phyloP scores from a whole-genome alignment of 345 rosid genomes.

The Populus alba region DNA sequence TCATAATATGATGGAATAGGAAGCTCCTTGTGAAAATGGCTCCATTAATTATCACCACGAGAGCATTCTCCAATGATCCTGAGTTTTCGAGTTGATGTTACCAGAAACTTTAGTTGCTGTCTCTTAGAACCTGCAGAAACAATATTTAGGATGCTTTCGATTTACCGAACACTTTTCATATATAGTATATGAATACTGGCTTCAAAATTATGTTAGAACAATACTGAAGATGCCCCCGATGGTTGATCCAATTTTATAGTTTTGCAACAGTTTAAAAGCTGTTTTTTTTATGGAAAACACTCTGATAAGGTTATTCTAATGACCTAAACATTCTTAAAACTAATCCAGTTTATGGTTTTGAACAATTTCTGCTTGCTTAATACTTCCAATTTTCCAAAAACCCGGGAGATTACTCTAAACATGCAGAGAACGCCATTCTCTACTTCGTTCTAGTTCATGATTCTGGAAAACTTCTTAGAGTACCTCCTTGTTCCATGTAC shows the following conservation, averaged over 20 bases:
- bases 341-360: neutral
- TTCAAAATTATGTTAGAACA: too few relatives aligned
- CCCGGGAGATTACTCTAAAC: neutral
- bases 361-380: neutral
- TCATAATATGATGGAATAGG: constrained; percentile 34
- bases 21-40: constrained; percentile 31
- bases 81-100: constrained; percentile 23
- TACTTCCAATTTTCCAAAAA: neutral
- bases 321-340: neutral
- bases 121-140: constrained; percentile 32
- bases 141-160: too few relatives aligned
- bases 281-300: neutral
- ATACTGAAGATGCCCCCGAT: neutral
- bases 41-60: constrained; percentile 21
- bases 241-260: neutral
- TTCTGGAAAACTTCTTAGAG: neutral
- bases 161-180: too few relatives aligned
- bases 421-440: neutral
- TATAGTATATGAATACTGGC: too few relatives aligned
- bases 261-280: neutral
- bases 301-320: neutral
- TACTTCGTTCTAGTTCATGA: neutral
- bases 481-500: neutral
- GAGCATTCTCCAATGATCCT: constrained; percentile 44
- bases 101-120: constrained; percentile 48